Base-by-base conservation (phyloP, 2,329 filamentous ascomycete species). In the Botrytis cinerea region DNA sequence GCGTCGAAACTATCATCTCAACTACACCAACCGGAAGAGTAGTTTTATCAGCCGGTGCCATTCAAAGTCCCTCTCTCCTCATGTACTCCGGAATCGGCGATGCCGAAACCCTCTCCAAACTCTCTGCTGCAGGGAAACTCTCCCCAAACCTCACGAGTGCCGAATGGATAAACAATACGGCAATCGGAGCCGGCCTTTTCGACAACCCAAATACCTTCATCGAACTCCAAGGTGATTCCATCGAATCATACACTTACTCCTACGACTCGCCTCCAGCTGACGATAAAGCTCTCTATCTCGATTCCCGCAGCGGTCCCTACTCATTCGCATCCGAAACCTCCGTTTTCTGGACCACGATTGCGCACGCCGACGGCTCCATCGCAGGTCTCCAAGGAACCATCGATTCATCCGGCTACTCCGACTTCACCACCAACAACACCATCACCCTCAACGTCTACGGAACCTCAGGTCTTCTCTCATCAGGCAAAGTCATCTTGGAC, bases 371-470 rank as follows among this genome's bases (percentile, higher is more conserved):
- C 69, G 85, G 84, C 10, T 80, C 78, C 18, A 78, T 80, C 6
- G 81, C 83, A 4, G 86, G 84, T 0, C 82, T 87, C 35, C 87
- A 89, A 75, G 87, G 86, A 10, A 88, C 86, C 0, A 85, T 88
- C 72, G 85, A 85, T 79, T 84, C 84, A 0, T 80, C 84, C 0
- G 87, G 87, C 4, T 83, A 81, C 59, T 78, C 80, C 1, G 84
- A 81, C 14, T 85, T 79, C 76, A 83, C 74, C 1, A 77, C 78
- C 48, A 82, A 82, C 70, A 82, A 85, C 73, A 87, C 85, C 74
- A 85, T 89, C 70, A 88, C 86, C 0, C 81, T 89, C 32, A 89
- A 89, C 78, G 80, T 89, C 7, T 89, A 89, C 80, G 87, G 87
- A 14, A 89, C 87, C 0, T 88, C 86, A 0, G 87, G 87, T 1